phyloP scores from a whole-genome alignment of 768 basidiomycete species.

The Flagelloscypha sp. region DNA sequence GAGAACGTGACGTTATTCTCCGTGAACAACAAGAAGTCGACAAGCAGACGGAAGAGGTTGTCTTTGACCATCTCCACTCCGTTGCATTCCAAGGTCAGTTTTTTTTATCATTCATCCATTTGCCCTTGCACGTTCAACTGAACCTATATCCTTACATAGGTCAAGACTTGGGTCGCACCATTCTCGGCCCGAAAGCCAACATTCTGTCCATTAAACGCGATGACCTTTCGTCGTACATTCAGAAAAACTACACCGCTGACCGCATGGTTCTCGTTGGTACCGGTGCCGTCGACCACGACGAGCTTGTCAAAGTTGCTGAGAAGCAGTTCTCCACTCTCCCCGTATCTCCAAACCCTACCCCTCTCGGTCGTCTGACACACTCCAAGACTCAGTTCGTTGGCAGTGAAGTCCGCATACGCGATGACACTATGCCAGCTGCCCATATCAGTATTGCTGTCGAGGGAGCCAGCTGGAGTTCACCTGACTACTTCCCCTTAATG shows the following conservation, averaged over 20 bases:
- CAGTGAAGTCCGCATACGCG: constrained; percentile 90
- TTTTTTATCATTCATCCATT: constrained; percentile 6
- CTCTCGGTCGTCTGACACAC: constrained; percentile 74
- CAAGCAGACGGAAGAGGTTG: constrained; percentile 97
- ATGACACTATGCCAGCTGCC: constrained; percentile 82
- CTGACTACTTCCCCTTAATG: constrained; percentile 99
- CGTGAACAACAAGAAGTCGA: constrained; percentile 99
- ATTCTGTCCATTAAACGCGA: constrained; percentile 91
- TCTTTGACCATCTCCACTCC: constrained; percentile 96
- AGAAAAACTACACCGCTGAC: constrained; percentile 97
- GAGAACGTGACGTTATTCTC: constrained; percentile 93
- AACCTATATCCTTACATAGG: constrained; percentile 33
- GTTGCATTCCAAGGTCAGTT: constrained; percentile 90
- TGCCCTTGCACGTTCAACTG: constrained; percentile 4
- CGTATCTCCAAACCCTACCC: constrained; percentile 78
- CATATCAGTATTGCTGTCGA: constrained; percentile 97
- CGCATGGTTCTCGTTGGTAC: constrained; percentile 98
- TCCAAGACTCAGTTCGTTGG: constrained; percentile 80
- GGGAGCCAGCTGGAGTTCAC: constrained; percentile 95
- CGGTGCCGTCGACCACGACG: constrained; percentile 87
- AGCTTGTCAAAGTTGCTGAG: constrained; percentile 91
- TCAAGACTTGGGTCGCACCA: constrained; percentile 93
- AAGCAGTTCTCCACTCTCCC: constrained; percentile 89
- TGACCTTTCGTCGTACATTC: constrained; percentile 86
- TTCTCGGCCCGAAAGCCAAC: constrained; percentile 93